A percentile compares a stretch with the other conserved stretches of the same genome.
Evolutionary conservation across 2,329 filamentous ascomycete species (phyloP).

Genomic region (Diplodia corticola): DNA sequence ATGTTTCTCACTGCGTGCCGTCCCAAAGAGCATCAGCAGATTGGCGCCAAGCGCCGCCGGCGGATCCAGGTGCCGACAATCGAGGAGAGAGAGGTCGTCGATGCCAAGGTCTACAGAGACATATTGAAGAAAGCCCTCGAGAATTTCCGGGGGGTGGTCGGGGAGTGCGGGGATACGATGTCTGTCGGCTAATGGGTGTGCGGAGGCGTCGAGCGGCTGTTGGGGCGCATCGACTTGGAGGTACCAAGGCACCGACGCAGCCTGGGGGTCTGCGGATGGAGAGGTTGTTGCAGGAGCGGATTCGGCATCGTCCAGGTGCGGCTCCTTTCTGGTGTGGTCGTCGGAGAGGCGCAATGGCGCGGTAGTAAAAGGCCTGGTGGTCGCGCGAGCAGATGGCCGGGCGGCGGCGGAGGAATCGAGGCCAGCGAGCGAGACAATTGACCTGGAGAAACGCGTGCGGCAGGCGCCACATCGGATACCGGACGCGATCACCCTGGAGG

Average conservation of each 20-base stretch:
- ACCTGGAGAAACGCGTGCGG: conserved; percentile 2
- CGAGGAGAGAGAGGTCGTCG: conserved; percentile 76
- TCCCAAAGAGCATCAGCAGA: conserved; percentile 89
- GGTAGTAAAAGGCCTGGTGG: conserved; percentile 15
- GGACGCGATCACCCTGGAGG: conserved; percentile 30
- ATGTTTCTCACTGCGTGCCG: conserved; percentile 88
- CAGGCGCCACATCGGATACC: conserved; percentile 32
- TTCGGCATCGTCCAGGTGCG: neutral
- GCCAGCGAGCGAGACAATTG: conserved; percentile 5
- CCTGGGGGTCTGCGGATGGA: neutral
- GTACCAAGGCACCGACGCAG: conserved; percentile 71
- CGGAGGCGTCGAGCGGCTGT: conserved; percentile 26
- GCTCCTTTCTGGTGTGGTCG: neutral
- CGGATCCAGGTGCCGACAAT: conserved; percentile 81
- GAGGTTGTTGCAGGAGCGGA: neutral
- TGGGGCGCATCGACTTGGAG: conserved; percentile 65
- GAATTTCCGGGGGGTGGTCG: conserved; percentile 66
- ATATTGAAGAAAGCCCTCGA: conserved; percentile 72
- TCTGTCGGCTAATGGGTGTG: conserved; percentile 47
- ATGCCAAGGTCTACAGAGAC: conserved; percentile 83
- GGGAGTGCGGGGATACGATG: conserved; percentile 66
- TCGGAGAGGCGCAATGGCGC: conserved; percentile 12
- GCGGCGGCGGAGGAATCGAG: conserved; percentile 1
- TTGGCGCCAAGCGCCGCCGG: conserved; percentile 85
- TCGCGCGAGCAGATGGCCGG: neutral